phyloP scores from a whole-genome alignment of 2,329 filamentous ascomycete species.

The Sclerotinia borealis region DNA sequence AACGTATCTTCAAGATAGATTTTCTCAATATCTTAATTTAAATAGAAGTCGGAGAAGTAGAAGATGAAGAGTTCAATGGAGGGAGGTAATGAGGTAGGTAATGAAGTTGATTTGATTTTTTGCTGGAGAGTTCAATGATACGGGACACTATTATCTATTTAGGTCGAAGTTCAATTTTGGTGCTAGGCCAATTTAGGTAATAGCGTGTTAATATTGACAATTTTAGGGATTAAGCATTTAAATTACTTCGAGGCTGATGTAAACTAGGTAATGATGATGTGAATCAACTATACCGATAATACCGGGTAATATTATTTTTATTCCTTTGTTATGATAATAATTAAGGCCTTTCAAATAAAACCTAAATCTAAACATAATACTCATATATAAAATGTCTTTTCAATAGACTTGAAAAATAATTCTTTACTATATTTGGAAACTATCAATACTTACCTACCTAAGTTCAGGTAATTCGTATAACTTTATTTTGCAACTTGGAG shows the following conservation, averaged over 20 bases:
- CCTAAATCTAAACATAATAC: too few species aligned
- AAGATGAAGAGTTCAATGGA: neutral
- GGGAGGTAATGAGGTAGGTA: neutral
- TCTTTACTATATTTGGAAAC: too few species aligned
- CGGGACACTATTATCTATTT: slow-evolving; percentile 2
- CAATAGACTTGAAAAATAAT: too few species aligned
- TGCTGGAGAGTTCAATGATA: neutral
- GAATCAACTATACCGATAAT: neutral
- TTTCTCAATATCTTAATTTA: slow-evolving; percentile 1
- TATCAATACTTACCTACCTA: too few species aligned
- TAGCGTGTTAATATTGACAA: neutral
- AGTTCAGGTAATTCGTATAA: too few species aligned
- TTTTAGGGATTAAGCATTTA: neutral
- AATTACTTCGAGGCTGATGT: slow-evolving; percentile 1
- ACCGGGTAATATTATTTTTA: neutral
- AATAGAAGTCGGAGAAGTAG: neutral
- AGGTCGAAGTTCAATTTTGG: neutral
- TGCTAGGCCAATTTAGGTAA: neutral
- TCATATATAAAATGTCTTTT: too few species aligned
- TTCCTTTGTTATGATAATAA: neutral
- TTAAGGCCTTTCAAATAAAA: too few species aligned
- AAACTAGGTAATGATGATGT: neutral
- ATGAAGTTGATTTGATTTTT: slow-evolving; percentile 1
- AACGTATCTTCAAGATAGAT: neutral
- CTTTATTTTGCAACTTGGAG: neutral